Evolutionary conservation across 192 early-diverging fungal genomes (phyloP).

Genomic region (Coemansia biformis): DNA sequence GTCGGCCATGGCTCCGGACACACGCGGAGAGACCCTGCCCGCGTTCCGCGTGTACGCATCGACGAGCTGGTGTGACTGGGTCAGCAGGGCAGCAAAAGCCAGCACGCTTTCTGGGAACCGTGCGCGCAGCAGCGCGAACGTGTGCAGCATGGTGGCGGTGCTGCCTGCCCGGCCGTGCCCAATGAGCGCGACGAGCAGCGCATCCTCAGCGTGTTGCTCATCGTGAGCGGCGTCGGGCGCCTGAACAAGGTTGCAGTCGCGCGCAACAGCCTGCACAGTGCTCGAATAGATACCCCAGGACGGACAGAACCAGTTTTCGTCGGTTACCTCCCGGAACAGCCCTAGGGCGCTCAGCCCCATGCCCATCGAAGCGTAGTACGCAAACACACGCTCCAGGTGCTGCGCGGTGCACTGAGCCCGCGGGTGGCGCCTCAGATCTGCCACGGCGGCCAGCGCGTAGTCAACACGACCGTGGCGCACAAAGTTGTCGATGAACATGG

Average conservation of each 20-base stretch:
- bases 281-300: constrained; percentile 20
- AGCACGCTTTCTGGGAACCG: constrained; percentile 4
- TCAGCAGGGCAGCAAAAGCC: constrained; percentile 10
- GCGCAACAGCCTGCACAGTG: constrained; percentile 18
- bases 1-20: background rate
- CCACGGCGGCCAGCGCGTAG: constrained; percentile 16
- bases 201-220: background rate
- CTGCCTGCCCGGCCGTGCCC: constrained; percentile 1
- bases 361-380: constrained; percentile 14
- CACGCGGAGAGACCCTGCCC: background rate
- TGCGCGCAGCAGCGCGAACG: constrained; percentile 7
- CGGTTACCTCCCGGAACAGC: constrained; percentile 15
- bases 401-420: constrained; percentile 1
- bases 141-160: constrained; percentile 5
- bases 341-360: constrained; percentile 13
- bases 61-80: constrained; percentile 13
- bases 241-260: background rate
- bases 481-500: constrained; percentile 35
- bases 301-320: constrained; percentile 6
- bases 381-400: constrained; percentile 12
- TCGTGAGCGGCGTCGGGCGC: background rate
- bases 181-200: constrained; percentile 3
- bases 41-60: background rate
- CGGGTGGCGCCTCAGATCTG: constrained; percentile 22
- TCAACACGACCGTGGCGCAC: constrained; percentile 14